Percentiles rank a stretch among this genome's conserved stretches.
Evolutionary conservation across 164 flowering plant genomes (phyloP).

Genomic region (Umbilicus rupestris): DNA sequence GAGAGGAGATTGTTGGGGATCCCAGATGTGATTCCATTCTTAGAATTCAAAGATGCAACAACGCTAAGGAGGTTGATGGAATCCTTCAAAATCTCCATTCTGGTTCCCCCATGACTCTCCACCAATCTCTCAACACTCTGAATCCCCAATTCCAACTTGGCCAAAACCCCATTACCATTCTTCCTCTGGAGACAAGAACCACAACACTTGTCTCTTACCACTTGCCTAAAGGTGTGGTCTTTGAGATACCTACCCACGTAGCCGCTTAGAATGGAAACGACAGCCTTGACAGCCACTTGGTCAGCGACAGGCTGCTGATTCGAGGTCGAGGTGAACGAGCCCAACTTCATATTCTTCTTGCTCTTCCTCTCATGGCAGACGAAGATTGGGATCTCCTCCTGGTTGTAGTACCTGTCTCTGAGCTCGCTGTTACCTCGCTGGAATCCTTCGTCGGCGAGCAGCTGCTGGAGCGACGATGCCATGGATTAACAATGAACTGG

Average conservation of each 20-base stretch:
- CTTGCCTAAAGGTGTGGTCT: conserved; percentile 32
- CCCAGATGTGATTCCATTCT: conserved; percentile 25
- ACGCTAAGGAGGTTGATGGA: conserved; percentile 31
- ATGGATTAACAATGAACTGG: conserved; percentile 9
- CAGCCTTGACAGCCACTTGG: conserved; percentile 41
- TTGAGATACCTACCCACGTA: conserved; percentile 35
- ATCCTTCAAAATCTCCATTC: conserved; percentile 23
- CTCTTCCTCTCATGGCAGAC: conserved; percentile 38
- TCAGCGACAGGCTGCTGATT: conserved; percentile 32
- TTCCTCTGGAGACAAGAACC: conserved; percentile 24
- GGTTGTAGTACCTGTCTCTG: conserved; percentile 7
- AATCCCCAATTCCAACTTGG: conserved; percentile 41
- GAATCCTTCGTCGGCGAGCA: conserved; percentile 45
- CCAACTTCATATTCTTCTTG: not conserved
- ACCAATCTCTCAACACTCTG: conserved; percentile 33
- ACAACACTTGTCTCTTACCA: conserved; percentile 24
- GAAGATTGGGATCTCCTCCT: conserved; percentile 26
- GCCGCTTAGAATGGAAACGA: conserved; percentile 49
- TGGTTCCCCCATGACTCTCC: conserved; percentile 10
- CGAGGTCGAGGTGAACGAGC: too few relatives aligned
- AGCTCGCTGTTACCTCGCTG: conserved; percentile 11
- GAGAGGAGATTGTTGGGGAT: conserved; percentile 41
- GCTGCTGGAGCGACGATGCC: conserved; percentile 47
- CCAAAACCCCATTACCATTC: conserved; percentile 19
- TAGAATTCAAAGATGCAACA: conserved; percentile 40